A percentile compares a stretch with the other conserved stretches of the same genome.
These are phyloP conservation scores for Ceriops tagal DNA, from an alignment of 345 rosid species.

Conservation along the genomic window DNA sequence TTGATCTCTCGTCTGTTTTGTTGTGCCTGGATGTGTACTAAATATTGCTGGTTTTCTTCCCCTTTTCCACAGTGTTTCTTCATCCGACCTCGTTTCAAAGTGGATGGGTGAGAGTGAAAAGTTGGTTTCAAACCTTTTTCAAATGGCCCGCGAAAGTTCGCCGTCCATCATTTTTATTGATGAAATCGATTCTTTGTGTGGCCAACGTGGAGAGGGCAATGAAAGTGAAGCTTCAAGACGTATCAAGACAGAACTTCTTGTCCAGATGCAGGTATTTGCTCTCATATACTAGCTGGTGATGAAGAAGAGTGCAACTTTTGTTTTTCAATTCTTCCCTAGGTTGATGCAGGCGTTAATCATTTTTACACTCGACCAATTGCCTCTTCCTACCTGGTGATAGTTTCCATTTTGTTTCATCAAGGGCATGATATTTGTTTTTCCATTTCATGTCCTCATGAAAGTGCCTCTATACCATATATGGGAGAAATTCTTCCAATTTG, in stretches of 20 bases:
- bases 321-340: too few species aligned
- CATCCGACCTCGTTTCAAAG: slow-evolving; percentile 90
- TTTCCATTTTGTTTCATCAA: too few species aligned
- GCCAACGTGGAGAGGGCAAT: slow-evolving; percentile 89
- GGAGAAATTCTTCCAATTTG: too few species aligned
- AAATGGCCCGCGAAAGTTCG: slow-evolving; percentile 88
- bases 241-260: slow-evolving; percentile 90
- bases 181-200: slow-evolving; percentile 91
- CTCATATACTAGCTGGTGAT: slow-evolving; percentile 4
- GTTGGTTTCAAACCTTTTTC: slow-evolving; percentile 82
- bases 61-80: slow-evolving; percentile 54
- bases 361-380: too few species aligned
- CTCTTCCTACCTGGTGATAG: too few species aligned
- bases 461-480: too few species aligned
- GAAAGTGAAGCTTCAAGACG: slow-evolving; percentile 96
- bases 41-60: not conserved
- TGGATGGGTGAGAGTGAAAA: slow-evolving; percentile 99
- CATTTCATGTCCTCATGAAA: too few species aligned
- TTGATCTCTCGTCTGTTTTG: too few species aligned
- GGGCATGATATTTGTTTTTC: too few species aligned
- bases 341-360: too few species aligned
- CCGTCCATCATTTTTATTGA: slow-evolving; percentile 87
- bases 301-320: not conserved
- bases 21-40: too few species aligned
- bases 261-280: slow-evolving; percentile 81